These are phyloP conservation scores for Pichia occidentalis DNA, from an alignment of 805 yeast species.

Conservation along the genomic window DNA sequence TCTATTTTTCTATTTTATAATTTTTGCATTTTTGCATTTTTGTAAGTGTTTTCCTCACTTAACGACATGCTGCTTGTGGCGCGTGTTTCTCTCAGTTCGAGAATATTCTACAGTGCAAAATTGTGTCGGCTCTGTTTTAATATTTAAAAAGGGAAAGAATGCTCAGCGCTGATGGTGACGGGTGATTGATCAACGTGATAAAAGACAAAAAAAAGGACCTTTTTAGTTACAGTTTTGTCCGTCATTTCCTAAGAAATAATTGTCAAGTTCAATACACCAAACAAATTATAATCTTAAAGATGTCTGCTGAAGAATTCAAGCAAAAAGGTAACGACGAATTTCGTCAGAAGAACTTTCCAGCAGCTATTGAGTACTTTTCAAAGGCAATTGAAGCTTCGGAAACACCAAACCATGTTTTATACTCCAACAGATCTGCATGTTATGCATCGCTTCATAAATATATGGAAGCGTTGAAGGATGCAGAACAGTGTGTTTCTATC, in stretches of 20 bases:
- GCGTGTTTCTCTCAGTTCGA: too few species aligned
- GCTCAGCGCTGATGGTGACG: too few species aligned
- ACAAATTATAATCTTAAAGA: constrained; percentile 14
- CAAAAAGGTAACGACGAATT: constrained; percentile 93
- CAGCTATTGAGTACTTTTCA: constrained; percentile 75
- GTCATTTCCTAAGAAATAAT: too few species aligned
- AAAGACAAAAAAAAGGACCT: too few species aligned
- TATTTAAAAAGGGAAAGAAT: too few species aligned
- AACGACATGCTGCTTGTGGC: too few species aligned
- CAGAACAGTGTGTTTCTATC: constrained; percentile 72
- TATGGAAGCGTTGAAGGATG: constrained; percentile 73
- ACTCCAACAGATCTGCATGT: constrained; percentile 90
- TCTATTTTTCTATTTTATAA: not conserved
- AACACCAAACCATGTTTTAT: constrained; percentile 84
- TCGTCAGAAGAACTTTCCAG: constrained; percentile 73
- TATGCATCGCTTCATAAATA: constrained; percentile 76
- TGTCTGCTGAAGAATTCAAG: constrained; percentile 73
- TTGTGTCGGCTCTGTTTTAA: too few species aligned
- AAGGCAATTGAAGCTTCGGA: constrained; percentile 82
- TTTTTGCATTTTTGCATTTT: too few species aligned
- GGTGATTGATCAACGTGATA: too few species aligned
- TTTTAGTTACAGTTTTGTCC: too few species aligned
- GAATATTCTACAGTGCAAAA: too few species aligned
- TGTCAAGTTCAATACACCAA: not conserved
- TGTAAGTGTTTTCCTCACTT: too few species aligned